These are phyloP conservation scores for Zymoseptoria brevis DNA, from an alignment of 2,329 filamentous ascomycete species.

Conservation along the genomic window DNA sequence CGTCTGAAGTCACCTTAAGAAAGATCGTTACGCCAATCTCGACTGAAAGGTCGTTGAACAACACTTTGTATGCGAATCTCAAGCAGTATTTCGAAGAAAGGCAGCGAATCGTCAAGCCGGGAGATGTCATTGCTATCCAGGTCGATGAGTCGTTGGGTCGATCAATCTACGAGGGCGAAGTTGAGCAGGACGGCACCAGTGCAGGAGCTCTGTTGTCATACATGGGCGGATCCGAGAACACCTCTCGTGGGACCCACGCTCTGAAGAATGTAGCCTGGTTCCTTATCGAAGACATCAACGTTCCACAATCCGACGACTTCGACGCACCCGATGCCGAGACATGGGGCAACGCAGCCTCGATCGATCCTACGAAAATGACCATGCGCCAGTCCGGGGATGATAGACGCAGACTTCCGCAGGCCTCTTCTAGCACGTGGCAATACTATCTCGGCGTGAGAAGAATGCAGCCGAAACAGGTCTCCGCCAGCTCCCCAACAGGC, in stretches of 20 bases:
- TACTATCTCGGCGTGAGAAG: conserved; percentile 76
- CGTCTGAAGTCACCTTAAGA: conserved; percentile 74
- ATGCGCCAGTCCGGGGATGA: conserved; percentile 89
- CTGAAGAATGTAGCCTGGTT: conserved; percentile 70
- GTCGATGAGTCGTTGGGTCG: conserved; percentile 80
- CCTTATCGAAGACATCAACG: conserved; percentile 66
- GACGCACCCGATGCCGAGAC: conserved; percentile 57
- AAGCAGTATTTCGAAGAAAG: conserved; percentile 84
- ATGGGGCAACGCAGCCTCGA: conserved; percentile 80
- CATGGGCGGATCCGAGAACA: conserved; percentile 22
- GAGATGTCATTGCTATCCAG: conserved; percentile 81
- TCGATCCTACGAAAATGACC: conserved; percentile 78
- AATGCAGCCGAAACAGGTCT: conserved; percentile 47
- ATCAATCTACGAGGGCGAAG: conserved; percentile 64
- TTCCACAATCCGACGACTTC: conserved; percentile 40
- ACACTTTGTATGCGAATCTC: conserved; percentile 74
- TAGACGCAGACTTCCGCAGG: conserved; percentile 69
- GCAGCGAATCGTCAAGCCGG: conserved; percentile 72
- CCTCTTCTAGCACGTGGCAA: conserved; percentile 71
- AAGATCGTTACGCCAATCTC: conserved; percentile 86
- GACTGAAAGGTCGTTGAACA: conserved; percentile 76
- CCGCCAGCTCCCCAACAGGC: conserved; percentile 26
- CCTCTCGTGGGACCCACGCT: conserved; percentile 47
- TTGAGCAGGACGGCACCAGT: conserved; percentile 60
- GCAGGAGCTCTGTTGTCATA: conserved; percentile 35